Percentiles rank a stretch among this genome's conserved stretches.
Conservation (phyloP, 176 grass and related monocot genomes). For the Pharus latifolius region DNA sequence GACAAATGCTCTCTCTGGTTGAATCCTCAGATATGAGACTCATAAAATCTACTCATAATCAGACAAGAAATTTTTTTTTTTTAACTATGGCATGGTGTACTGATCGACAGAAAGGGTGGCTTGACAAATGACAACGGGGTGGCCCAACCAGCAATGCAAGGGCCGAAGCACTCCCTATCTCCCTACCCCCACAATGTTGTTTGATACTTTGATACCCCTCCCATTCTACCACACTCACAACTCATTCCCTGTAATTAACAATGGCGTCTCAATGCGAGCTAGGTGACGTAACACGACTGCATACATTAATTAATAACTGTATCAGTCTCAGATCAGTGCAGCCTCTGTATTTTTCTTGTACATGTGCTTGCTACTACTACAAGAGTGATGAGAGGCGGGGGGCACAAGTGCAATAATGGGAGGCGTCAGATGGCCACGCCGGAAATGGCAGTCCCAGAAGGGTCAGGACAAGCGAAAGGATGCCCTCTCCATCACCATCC, state of each 20-base stretch:
- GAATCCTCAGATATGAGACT: no score
- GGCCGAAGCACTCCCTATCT: no score
- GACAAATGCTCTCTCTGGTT: no score
- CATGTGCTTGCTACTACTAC: background rate
- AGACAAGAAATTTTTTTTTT: no score
- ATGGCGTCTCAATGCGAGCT: background rate
- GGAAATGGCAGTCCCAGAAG: slow-evolving; percentile 55
- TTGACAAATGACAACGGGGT: no score
- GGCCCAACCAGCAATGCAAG: no score
- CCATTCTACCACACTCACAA: slow-evolving; percentile 14
- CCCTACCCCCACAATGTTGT: slow-evolving; percentile 15
- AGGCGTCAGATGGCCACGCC: slow-evolving; percentile 48
- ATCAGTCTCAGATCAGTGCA: slow-evolving; percentile 1
- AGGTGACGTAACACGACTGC: slow-evolving; percentile 26
- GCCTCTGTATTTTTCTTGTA: background rate
- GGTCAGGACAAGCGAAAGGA: slow-evolving; percentile 39
- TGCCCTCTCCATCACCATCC: slow-evolving; percentile 37
- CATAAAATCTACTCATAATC: no score
- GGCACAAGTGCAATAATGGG: slow-evolving; percentile 47
- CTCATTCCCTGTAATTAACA: slow-evolving; percentile 20
- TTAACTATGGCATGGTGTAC: no score
- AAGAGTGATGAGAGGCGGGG: background rate
- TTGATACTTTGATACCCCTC: slow-evolving; percentile 31
- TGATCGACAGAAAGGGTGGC: no score
- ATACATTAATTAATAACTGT: slow-evolving; percentile 18